Evolutionary conservation across 202 grass and related monocot species (phyloP), one percentile per base, ranked within the genome.

Genomic region (Carex arenaria): DNA sequence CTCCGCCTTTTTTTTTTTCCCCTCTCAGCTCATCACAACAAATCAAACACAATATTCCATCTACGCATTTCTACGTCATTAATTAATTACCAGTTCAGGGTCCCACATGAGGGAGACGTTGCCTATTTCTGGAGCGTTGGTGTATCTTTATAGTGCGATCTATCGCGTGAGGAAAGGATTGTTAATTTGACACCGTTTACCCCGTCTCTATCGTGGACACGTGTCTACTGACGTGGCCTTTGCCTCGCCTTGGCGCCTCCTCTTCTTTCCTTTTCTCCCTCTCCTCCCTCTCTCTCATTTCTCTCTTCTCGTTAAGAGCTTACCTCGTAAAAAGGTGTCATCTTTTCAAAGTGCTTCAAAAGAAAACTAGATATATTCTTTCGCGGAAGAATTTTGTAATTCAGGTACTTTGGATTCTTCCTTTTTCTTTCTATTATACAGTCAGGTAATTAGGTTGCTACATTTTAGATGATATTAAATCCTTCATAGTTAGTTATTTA

Each of bases 141-240:
- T 80, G 52, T 15, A 17, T 13, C 22, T 60, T 43, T 0, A 49
- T 40, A 4, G 62, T 62, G 47, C 22, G 8, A 22, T 14, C 13
- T 76, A 19, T 36, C 4, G 7, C 15, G 87, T 86, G 32, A 12
- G 13, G 9, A 0, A 76, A 56, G 52, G 51, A 56, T 9, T 3
- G 23, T 49, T 34, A 68, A 67, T 53, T 51, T 59, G 36, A 82
- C 80, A 68, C 51, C 61, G 87, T 81, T 89, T 88, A 79, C 78
- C 88, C 85, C 61, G 84, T 91, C 84, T 89, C 85, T 87, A 66
- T 82, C 83, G 72, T 5, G 6, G 89, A 93, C 92, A 98, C 95
- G 95, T 94, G 95, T 87, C 69, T 80, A 60, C 77, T 94, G 95
- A 98, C 90, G 92, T 98, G 92, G 92, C 82, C 75, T 79, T 85